phyloP scores from a whole-genome alignment of 2,329 filamentous ascomycete species.

The Penicillium sp. region DNA sequence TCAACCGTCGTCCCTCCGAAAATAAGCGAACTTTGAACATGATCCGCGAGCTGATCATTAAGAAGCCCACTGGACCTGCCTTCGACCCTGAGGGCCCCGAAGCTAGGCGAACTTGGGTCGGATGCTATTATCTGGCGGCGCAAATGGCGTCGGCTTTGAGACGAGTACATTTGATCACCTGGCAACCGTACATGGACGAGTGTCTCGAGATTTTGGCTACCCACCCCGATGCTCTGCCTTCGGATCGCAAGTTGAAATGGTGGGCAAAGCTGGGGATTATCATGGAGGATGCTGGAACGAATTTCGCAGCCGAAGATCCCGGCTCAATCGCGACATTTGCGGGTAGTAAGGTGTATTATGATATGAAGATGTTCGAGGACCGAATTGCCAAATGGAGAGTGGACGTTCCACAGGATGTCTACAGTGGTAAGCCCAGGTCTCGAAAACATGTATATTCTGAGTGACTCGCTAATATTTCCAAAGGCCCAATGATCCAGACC shows the following conservation, averaged over 20 bases:
- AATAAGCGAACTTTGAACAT: conserved; percentile 36
- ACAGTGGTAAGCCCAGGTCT: conserved; percentile 55
- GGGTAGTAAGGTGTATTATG: conserved; percentile 66
- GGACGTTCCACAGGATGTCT: conserved; percentile 55
- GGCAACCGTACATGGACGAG: conserved; percentile 66
- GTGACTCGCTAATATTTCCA: conserved; percentile 3
- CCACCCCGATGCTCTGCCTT: conserved; percentile 58
- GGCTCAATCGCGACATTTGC: conserved; percentile 55
- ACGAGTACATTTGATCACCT: conserved; percentile 60
- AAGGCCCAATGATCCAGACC: conserved; percentile 64
- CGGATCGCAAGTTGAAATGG: conserved; percentile 58
- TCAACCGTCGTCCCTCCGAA: conserved; percentile 59
- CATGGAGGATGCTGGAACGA: conserved; percentile 67
- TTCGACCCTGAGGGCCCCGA: conserved; percentile 58
- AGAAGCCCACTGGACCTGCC: conserved; percentile 30
- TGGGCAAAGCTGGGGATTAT: conserved; percentile 63
- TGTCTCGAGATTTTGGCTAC: conserved; percentile 60
- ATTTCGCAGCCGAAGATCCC: conserved; percentile 69
- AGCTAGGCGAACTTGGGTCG: conserved; percentile 60
- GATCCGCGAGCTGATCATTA: conserved; percentile 42
- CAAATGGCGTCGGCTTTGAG: conserved; percentile 61
- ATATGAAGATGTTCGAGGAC: conserved; percentile 65
- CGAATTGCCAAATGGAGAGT: conserved; percentile 63
- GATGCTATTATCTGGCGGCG: conserved; percentile 63
- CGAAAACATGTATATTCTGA: neutral